Evolutionary conservation across 2,329 filamentous ascomycete genomes (phyloP), one percentile per base, ranked within the genome.

Genomic region (Paracoccidioides lutzii): DNA sequence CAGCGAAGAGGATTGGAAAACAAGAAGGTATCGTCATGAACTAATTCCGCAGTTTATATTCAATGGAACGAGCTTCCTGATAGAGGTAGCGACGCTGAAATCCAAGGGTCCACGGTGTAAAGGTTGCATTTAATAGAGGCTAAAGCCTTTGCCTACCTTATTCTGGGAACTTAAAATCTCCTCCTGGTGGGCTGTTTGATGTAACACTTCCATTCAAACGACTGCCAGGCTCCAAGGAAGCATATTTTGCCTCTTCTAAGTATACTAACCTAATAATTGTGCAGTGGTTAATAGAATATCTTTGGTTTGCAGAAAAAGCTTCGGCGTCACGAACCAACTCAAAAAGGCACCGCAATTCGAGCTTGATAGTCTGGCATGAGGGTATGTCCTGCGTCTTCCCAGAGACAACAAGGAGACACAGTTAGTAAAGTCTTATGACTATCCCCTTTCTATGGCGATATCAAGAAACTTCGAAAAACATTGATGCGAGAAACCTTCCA

Each of bases 381-480:
- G 44, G 59, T 60, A 55, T 10, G 57, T 50, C 33, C 14, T n/a
- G 22, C 37, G 9, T 5, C n/a, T 43, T 52, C 14, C 8, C 10
- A 33, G 33, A 32, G 14, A 28, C 4, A 12, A 3, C 10, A 38
- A 42, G 15, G 32, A 8, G 38, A 55, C 15, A 7, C 5, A 2
- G 6, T n/a, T n/a, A 37, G 41, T 35, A 33, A 32, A 33, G 12
- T 28, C 15, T 22, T 15, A 10, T 33, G 4, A 42, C 60, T 56
- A 56, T 15, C 52, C 54, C 1, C 60, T 57, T 5, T 51, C 60
- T 12, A 37, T 55, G 4, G 56, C 57, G 6, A 60, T 5, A 51
- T 62, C 15, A 38, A 53, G 15, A 56, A 50, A 15, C 55, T 59
- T n/a, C 38, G 54, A n/a, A 59, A 58, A 33, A 55, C 5, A 60